Base-by-base conservation (phyloP, 208 protist species). In the Leptomonas pyrrhocoris region DNA sequence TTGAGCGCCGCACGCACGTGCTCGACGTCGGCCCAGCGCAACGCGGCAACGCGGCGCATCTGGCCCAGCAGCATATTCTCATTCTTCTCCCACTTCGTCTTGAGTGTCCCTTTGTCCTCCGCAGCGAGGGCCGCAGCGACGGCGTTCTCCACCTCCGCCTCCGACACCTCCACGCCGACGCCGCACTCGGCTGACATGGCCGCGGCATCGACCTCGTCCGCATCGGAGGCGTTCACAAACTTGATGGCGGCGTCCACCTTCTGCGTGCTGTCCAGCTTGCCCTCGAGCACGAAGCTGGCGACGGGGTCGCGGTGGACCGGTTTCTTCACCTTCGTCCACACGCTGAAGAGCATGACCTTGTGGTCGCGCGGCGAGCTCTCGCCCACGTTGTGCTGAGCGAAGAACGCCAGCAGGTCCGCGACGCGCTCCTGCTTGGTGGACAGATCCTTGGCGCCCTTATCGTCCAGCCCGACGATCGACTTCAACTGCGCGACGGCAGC, bases 341-440 rank as follows among this genome's bases (percentile, higher is more conserved):
- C 71, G 68, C 56, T 90, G 75, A 86, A 96, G 13, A 96, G 80
- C 89, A 94, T 93, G 40, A 96, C 88, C 74, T 96, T 96, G 46
- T 84, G 66, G 49, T 94, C 87, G 34, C 89, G 92, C 15, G 84
- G 76, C n/a, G 85, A 79, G 19, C 60, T 63, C 15, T 74, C 69
- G 27, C 43, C 76, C 13, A 94, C 74, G 31, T 74, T 46, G 68
- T 94, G 73, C 45, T 49, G 64, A 21, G 68, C 75, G 68, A 96
- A 96, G 66, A 94, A 94, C 16, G 62, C 68, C 36, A 96, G 87
- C 45, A 96, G 63, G 54, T 96, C 87, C 73, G 80, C 76, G n/a
- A 84, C 92, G 58, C 92, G 89, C 63, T 92, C 92, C 34, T 76
- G 80, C 77, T 96, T 96, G 66, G 83, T 94, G 62, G 87, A 89